These are phyloP conservation scores for Candida glaebosa DNA, from an alignment of 805 yeast species.

Conservation along the genomic window DNA sequence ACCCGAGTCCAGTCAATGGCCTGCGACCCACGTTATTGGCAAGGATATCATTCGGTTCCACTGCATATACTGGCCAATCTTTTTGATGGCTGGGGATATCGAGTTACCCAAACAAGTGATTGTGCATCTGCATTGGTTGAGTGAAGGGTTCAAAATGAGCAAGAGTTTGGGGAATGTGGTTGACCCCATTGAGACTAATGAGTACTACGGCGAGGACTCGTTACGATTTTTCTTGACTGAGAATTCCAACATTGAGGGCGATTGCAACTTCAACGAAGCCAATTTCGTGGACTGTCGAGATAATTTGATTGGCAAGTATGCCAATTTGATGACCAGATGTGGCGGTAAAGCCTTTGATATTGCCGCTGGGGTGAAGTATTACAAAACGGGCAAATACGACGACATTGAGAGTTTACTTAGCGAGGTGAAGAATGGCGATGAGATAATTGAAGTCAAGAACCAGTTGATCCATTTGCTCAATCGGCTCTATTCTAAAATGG, in stretches of 20 bases:
- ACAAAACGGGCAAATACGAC: slow-evolving; percentile 18
- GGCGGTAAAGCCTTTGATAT: slow-evolving; percentile 69
- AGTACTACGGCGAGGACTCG: slow-evolving; percentile 66
- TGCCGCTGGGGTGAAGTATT: slow-evolving; percentile 35
- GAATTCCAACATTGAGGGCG: slow-evolving; percentile 70
- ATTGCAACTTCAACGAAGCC: slow-evolving; percentile 72
- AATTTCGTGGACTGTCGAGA: slow-evolving; percentile 52
- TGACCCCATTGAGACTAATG: slow-evolving; percentile 71
- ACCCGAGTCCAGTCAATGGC: slow-evolving; percentile 42
- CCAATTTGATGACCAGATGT: slow-evolving; percentile 71
- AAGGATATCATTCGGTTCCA: slow-evolving; percentile 90
- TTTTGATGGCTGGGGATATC: slow-evolving; percentile 77
- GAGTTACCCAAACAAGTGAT: slow-evolving; percentile 69
- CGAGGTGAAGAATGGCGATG: slow-evolving; percentile 8
- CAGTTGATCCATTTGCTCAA: slow-evolving; percentile 31
- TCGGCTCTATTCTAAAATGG: slow-evolving; percentile 35
- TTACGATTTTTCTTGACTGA: slow-evolving; percentile 73
- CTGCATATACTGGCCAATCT: slow-evolving; percentile 91
- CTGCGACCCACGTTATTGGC: slow-evolving; percentile 81
- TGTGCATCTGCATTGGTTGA: slow-evolving; percentile 94
- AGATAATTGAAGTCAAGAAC: slow-evolving; percentile 13
- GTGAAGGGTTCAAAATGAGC: slow-evolving; percentile 89
- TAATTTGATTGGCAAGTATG: slow-evolving; percentile 75
- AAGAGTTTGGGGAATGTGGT: slow-evolving; percentile 91
- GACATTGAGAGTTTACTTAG: slow-evolving; percentile 21